A percentile compares a stretch with the other conserved stretches of the same genome.
Conservation (phyloP, 106 monocot genomes). For the Allium sativum region DNA sequence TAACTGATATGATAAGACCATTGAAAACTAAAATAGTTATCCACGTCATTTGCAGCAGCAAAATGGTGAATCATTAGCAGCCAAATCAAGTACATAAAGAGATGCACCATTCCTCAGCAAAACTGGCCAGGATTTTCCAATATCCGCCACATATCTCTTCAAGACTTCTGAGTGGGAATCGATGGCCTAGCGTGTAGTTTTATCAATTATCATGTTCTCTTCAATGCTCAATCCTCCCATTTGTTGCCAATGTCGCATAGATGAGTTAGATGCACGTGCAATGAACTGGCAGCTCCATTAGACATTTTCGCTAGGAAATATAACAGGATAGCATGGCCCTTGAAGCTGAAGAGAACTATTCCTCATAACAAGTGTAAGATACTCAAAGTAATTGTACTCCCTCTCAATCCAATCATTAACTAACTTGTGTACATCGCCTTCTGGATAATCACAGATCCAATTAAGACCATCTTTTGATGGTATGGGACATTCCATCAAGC, state of each 20-base stretch:
- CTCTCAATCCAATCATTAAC: constrained; percentile 94
- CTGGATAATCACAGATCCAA: constrained; percentile 96
- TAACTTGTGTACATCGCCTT: constrained; percentile 77
- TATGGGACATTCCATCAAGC: constrained; percentile 70
- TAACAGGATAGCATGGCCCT: constrained; percentile 95
- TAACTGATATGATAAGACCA: constrained; percentile 73
- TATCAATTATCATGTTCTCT: constrained; percentile 87
- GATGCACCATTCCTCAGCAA: constrained; percentile 81
- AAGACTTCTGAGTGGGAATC: constrained; percentile 86
- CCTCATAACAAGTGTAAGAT: constrained; percentile 88
- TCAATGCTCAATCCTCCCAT: constrained; percentile 90
- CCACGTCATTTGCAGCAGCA: constrained; percentile 95
- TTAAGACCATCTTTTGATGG: constrained; percentile 80
- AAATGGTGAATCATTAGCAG: constrained; percentile 88
- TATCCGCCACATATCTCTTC: constrained; percentile 96
- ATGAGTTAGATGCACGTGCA: constrained; percentile 84
- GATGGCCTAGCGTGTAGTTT: constrained; percentile 57
- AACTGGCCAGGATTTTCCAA: constrained; percentile 98
- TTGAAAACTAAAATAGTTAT: constrained; percentile 88
- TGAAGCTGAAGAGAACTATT: constrained; percentile 96
- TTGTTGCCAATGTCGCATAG: constrained; percentile 90
- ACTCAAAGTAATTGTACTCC: constrained; percentile 96
- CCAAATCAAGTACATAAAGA: constrained; percentile 89
- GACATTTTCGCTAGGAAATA: constrained; percentile 93
- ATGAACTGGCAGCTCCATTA: constrained; percentile 98